A percentile compares a stretch with the other conserved stretches of the same genome.
phyloP scores from a whole-genome alignment of 2,329 filamentous ascomycete species.

The Drechslera avenae region DNA sequence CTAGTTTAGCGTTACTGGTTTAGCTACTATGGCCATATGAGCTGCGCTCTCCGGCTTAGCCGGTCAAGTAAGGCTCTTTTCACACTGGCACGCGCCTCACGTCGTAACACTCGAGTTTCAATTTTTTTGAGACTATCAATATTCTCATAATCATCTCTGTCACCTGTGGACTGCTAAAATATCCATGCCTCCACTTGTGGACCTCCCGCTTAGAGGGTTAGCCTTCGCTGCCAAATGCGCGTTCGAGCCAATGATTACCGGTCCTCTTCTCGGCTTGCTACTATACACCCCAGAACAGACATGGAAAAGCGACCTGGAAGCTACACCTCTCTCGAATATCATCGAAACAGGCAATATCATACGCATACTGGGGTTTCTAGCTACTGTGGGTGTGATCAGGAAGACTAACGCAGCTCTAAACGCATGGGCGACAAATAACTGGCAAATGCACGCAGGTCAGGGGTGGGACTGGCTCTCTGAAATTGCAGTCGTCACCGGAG shows the following conservation, averaged over 20 bases:
- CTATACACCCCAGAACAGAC: conserved; percentile 1
- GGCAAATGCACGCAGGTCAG: conserved; percentile 7
- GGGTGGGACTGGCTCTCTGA: conserved; percentile 22
- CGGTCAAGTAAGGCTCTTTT: background rate
- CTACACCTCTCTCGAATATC: background rate
- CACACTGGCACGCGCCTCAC: background rate
- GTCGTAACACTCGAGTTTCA: no score
- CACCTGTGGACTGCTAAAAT: background rate
- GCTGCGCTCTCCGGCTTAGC: background rate
- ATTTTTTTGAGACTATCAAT: background rate
- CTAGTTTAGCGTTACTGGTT: no score
- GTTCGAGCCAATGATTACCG: conserved; percentile 5
- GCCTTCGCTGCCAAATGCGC: background rate
- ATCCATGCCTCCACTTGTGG: background rate
- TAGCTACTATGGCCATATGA: no score
- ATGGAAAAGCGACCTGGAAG: background rate
- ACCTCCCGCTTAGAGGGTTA: background rate
- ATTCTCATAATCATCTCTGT: background rate
- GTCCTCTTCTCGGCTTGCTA: conserved; percentile 2
- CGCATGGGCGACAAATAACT: conserved; percentile 9
- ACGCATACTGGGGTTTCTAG: conserved; percentile 3
- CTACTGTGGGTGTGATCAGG: background rate
- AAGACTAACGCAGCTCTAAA: conserved; percentile 7
- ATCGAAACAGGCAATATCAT: background rate
- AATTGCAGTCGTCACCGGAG: conserved; percentile 24